These are phyloP conservation scores for Udeniomyces megalosporus DNA, from an alignment of 768 basidiomycete species.

Conservation along the genomic window DNA sequence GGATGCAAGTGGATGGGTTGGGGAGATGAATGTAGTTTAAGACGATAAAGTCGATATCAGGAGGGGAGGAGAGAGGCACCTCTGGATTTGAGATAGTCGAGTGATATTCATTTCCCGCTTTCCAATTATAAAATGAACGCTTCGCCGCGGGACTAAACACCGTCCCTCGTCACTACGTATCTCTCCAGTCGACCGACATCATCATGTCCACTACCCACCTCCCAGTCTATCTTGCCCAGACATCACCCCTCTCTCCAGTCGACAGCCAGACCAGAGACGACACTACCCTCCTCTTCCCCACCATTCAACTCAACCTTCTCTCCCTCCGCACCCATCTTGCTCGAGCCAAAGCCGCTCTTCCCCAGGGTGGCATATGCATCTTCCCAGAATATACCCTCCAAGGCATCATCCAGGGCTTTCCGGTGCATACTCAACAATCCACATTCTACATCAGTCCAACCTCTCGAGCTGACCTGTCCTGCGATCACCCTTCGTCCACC, in stretches of 20 bases:
- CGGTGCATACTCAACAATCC: not conserved
- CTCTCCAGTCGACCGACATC: not conserved
- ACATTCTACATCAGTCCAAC: too few species aligned
- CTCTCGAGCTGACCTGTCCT: too few species aligned
- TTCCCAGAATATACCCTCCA: slow-evolving; percentile 6
- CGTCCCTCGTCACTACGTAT: not conserved
- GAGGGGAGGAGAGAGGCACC: too few species aligned
- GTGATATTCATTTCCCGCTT: too few species aligned
- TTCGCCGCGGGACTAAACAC: too few species aligned
- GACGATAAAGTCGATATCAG: too few species aligned
- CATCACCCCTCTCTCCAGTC: not conserved
- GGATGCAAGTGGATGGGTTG: too few species aligned
- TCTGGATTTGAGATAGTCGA: too few species aligned
- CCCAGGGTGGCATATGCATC: not conserved
- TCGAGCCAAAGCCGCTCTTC: not conserved
- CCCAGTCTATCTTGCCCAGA: slow-evolving; percentile 5
- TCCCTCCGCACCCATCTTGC: not conserved
- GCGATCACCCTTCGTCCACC: not conserved
- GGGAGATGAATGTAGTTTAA: too few species aligned
- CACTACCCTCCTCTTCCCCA: not conserved
- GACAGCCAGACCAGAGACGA: not conserved
- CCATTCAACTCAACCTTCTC: not conserved
- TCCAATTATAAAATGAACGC: too few species aligned
- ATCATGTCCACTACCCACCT: not conserved
- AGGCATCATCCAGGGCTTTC: not conserved